These are phyloP conservation scores for Aspergillus sp. DNA, from an alignment of 2,329 filamentous ascomycete species.

Conservation along the genomic window DNA sequence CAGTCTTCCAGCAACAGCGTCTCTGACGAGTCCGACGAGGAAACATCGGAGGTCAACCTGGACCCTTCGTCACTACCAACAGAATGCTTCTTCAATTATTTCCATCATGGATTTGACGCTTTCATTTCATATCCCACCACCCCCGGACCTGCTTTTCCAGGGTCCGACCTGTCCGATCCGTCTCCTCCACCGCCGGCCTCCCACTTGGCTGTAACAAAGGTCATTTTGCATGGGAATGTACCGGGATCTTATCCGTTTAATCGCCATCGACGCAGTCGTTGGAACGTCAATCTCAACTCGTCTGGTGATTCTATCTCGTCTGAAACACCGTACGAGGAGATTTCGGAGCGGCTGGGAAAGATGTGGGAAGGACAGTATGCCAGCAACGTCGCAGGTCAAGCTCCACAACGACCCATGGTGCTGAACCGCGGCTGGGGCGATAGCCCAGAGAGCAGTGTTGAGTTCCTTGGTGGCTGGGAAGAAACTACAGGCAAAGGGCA, in stretches of 20 bases:
- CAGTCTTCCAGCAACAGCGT: slow-evolving; percentile 63
- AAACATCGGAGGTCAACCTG: slow-evolving; percentile 45
- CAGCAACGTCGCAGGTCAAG: slow-evolving; percentile 44
- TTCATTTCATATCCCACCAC: slow-evolving; percentile 69
- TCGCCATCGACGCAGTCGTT: slow-evolving; percentile 78
- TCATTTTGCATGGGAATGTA: slow-evolving; percentile 90
- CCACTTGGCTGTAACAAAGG: slow-evolving; percentile 73
- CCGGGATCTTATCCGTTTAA: slow-evolving; percentile 97
- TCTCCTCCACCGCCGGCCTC: slow-evolving; percentile 35
- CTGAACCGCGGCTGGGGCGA: slow-evolving; percentile 86
- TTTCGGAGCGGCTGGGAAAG: slow-evolving; percentile 58
- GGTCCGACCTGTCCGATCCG: slow-evolving; percentile 27
- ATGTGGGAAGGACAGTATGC: slow-evolving; percentile 61
- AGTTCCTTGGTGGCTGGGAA: slow-evolving; percentile 78
- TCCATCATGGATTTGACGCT: slow-evolving; percentile 87
- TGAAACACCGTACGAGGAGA: slow-evolving; percentile 66
- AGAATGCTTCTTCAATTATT: slow-evolving; percentile 91
- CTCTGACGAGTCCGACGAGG: slow-evolving; percentile 59
- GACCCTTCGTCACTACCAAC: slow-evolving; percentile 45
- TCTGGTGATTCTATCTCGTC: slow-evolving; percentile 50
- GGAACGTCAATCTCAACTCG: slow-evolving; percentile 55
- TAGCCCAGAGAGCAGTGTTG: slow-evolving; percentile 80
- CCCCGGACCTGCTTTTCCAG: slow-evolving; percentile 55
- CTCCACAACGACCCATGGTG: slow-evolving; percentile 60
- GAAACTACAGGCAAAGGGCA: slow-evolving; percentile 48